Evolutionary conservation across 2,329 filamentous ascomycete species (phyloP).

Genomic region (Penicillium sp.): DNA sequence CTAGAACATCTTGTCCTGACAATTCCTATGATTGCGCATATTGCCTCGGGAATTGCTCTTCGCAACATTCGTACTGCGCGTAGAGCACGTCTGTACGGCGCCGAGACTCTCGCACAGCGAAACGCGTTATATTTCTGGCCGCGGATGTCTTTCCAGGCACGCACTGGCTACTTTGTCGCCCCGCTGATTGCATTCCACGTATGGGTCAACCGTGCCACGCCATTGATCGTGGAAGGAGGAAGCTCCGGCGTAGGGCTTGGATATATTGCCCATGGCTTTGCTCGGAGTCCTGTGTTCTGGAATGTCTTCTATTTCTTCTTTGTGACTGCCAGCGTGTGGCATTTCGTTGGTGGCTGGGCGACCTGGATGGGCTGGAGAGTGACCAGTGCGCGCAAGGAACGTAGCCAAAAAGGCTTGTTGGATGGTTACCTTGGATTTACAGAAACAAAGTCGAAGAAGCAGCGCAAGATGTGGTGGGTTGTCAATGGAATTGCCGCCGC

Average conservation of each 20-base stretch:
- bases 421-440: constrained; percentile 37
- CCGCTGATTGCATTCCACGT: constrained; percentile 69
- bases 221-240: constrained; percentile 74
- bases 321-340: constrained; percentile 65
- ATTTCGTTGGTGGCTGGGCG: constrained; percentile 83
- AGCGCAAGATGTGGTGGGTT: constrained; percentile 66
- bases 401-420: constrained; percentile 29
- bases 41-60: constrained; percentile 72
- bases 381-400: constrained; percentile 35
- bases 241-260: constrained; percentile 80
- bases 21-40: constrained; percentile 70
- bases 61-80: constrained; percentile 71
- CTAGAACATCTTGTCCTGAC: constrained; percentile 77
- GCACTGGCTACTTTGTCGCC: constrained; percentile 68
- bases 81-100: constrained; percentile 72
- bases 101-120: constrained; percentile 56
- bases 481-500: constrained; percentile 64
- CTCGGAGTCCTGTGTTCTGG: constrained; percentile 64
- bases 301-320: constrained; percentile 68
- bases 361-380: constrained; percentile 66
- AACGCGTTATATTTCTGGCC: constrained; percentile 61
- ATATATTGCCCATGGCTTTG: constrained; percentile 83
- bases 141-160: constrained; percentile 64
- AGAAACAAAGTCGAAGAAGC: constrained; percentile 51
- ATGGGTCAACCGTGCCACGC: constrained; percentile 71